A percentile compares a stretch with the other conserved stretches of the same genome.
Conservation (phyloP, 257 asterid species). For the Ligustrum vulgare region DNA sequence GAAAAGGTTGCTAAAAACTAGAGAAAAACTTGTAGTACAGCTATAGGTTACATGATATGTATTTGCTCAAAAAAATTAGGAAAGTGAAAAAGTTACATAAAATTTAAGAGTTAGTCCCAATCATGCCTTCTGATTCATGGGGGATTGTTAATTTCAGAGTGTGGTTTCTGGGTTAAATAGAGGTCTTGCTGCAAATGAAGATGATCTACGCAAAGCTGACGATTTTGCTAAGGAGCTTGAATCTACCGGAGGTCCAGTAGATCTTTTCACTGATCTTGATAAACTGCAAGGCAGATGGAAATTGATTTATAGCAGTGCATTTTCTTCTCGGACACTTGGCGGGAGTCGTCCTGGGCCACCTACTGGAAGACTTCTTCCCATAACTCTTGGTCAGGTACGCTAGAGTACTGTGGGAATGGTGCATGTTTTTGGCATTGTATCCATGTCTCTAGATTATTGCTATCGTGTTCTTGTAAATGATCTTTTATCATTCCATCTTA, state of each 20-base stretch:
- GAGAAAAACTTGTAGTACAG: not conserved
- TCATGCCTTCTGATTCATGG: slow-evolving; percentile 9
- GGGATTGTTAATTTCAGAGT: slow-evolving; percentile 45
- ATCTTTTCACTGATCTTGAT: slow-evolving; percentile 63
- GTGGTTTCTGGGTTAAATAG: slow-evolving; percentile 90
- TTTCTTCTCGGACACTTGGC: slow-evolving; percentile 88
- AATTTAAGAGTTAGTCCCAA: not conserved
- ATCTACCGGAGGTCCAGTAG: slow-evolving; percentile 57
- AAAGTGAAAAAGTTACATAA: too few relatives aligned
- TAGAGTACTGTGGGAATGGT: not conserved
- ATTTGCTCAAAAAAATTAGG: not conserved
- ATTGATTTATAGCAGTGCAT: slow-evolving; percentile 87
- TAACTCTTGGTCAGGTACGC: slow-evolving; percentile 83
- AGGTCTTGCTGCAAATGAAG: slow-evolving; percentile 93
- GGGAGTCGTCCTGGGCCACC: slow-evolving; percentile 99
- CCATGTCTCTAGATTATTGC: not conserved
- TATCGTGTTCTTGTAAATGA: not conserved
- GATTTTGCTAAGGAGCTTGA: slow-evolving; percentile 81
- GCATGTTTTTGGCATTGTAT: not conserved
- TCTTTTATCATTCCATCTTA: not conserved
- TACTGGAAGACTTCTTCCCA: slow-evolving; percentile 91
- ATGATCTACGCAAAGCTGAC: slow-evolving; percentile 73
- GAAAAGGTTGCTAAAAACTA: too few relatives aligned
- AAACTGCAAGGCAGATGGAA: slow-evolving; percentile 92
- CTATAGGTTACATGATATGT: not conserved